Evolutionary conservation across 2,329 filamentous ascomycete species (phyloP).

Genomic region (Beauveria sp.): DNA sequence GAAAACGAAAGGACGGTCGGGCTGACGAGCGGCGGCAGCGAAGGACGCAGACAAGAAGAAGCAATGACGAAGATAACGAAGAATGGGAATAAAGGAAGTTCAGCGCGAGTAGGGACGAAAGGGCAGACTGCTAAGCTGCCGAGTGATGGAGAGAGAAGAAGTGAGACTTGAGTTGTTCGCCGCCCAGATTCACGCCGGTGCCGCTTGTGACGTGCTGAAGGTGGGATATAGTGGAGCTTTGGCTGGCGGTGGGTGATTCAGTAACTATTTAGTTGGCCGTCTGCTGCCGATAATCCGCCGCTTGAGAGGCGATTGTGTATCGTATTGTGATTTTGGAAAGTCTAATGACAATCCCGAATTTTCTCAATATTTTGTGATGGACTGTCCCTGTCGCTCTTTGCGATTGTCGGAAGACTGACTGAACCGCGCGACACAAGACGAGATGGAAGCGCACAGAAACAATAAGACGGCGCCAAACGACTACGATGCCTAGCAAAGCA

Average conservation of each 20-base stretch:
- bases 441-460: neutral
- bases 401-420: neutral
- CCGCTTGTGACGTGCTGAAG: constrained; percentile 7
- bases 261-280: neutral
- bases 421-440: neutral
- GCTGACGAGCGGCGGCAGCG: neutral
- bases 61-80: neutral
- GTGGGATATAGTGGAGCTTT: constrained; percentile 8
- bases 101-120: constrained; percentile 1
- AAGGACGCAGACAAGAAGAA: neutral
- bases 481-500: neutral
- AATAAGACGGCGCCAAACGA: neutral
- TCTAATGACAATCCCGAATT: neutral
- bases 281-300: neutral
- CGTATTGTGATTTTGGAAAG: neutral
- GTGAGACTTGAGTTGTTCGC: neutral
- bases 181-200: neutral
- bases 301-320: neutral
- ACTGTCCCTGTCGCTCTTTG: neutral
- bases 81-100: neutral
- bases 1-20: neutral
- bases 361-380: no score
- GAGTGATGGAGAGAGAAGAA: neutral
- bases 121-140: neutral
- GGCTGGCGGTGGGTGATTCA: neutral